Conservation (phyloP, 1,139 yeast genomes). For the Candida smagusa region DNA sequence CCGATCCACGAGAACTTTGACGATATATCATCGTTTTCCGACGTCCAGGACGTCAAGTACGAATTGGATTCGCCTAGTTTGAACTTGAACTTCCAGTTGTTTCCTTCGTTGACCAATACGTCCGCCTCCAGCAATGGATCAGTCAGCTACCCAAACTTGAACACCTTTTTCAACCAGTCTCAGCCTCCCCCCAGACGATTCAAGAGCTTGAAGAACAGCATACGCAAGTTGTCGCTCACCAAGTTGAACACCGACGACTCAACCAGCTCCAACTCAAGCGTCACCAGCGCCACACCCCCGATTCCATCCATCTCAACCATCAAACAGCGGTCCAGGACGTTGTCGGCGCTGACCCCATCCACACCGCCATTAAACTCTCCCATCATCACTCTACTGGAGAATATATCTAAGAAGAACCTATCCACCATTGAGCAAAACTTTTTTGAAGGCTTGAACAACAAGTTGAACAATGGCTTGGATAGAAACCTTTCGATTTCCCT, state of each 20-base stretch:
- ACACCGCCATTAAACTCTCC: slow-evolving; percentile 41
- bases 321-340: slow-evolving; percentile 9
- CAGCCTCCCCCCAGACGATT: slow-evolving; percentile 20
- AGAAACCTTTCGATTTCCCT: slow-evolving; percentile 4
- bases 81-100: slow-evolving; percentile 12
- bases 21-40: not conserved
- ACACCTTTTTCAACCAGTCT: slow-evolving; percentile 4
- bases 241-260: slow-evolving; percentile 7
- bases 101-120: slow-evolving; percentile 12
- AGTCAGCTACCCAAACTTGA: slow-evolving; percentile 7
- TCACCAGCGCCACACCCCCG: slow-evolving; percentile 4
- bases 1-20: slow-evolving; percentile 2
- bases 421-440: slow-evolving; percentile 36
- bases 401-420: slow-evolving; percentile 29
- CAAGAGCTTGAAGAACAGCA: slow-evolving; percentile 38
- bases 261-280: slow-evolving; percentile 17
- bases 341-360: slow-evolving; percentile 21
- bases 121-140: slow-evolving; percentile 4
- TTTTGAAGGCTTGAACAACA: slow-evolving; percentile 24
- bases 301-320: slow-evolving; percentile 2
- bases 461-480: slow-evolving; percentile 3
- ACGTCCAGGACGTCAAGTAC: slow-evolving; percentile 7
- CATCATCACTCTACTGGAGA: slow-evolving; percentile 40
- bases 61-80: slow-evolving; percentile 20
- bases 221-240: slow-evolving; percentile 26